Base-by-base conservation (phyloP, 768 basidiomycete genomes). In the Cubamyces lactineus region DNA sequence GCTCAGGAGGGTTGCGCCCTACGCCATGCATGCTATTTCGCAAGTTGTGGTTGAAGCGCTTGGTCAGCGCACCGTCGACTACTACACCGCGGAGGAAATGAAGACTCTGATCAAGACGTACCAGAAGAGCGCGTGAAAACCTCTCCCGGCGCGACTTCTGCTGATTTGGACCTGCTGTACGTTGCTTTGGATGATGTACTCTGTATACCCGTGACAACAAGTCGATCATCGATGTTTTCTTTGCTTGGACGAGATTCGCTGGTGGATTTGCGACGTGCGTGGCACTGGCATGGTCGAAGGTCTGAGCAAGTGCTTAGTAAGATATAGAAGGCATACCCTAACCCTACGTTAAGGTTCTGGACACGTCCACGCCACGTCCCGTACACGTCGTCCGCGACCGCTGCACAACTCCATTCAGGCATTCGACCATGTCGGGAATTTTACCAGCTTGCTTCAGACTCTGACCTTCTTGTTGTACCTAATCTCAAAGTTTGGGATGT, bases 11-110 rank as follows among this genome's bases (percentile, higher is more conserved):
- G 55, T 69, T 52, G 39, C 59, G 26, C 69, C 70, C 57, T 71
- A 67, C 38, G n/a, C 41, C 45, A 50, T 60, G 26, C 71, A 72
- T 48, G 67, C 65, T 30, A 23, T 68, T 16, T n/a, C 24, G 50
- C 65, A 55, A 23, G 19, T 53, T 3, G 28, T 59, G 23, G 21
- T 60, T 4, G 52, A 58, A 17, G 17, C 55, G 9, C 12, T 69
- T 23, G 46, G 67, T 1, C 56, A 67, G 49, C 46, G 51, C 45
- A 26, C 39, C 50, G 40, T 59, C 6, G 67, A 68, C 42, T 43
- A 23, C 26, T 53, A 41, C 17, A 57, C 55, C 5, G 64, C 61
- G 43, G 23, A 61, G 47, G 50, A 62, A 46, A 63, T 67, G 57
- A 47, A 41, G 51, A 21, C 34, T 11, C 24, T 67, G 21, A 51